A percentile compares a stretch with the other conserved stretches of the same genome.
Evolutionary conservation across 768 basidiomycete genomes (phyloP).

Genomic region (Tulasnella sp.): DNA sequence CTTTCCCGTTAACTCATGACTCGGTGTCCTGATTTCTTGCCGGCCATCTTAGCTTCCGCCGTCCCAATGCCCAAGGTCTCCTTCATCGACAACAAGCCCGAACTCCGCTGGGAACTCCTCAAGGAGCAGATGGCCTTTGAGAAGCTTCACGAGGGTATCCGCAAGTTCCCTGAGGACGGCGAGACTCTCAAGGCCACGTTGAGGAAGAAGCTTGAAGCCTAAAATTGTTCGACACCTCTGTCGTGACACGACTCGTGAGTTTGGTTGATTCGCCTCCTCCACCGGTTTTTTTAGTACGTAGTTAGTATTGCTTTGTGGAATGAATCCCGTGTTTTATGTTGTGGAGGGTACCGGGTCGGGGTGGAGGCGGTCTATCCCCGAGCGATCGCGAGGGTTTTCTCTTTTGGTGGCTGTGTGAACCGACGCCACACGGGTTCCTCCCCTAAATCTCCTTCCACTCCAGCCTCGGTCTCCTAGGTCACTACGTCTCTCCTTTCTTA

Average conservation of each 20-base stretch:
- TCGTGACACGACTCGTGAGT: no score
- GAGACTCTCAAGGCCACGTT: conserved; percentile 80
- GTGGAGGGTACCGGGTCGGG: no score
- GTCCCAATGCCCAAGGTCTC: conserved; percentile 70
- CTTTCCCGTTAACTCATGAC: background rate
- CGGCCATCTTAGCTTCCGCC: background rate
- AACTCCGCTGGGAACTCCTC: conserved; percentile 92
- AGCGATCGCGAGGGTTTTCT: background rate
- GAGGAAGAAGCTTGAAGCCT: conserved; percentile 47
- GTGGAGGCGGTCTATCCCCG: background rate
- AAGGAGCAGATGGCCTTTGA: conserved; percentile 98
- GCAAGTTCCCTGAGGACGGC: conserved; percentile 96
- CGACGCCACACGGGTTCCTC: background rate
- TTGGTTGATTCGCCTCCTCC: background rate
- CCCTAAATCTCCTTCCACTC: conserved; percentile 6
- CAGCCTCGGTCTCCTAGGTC: background rate
- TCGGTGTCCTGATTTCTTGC: no score
- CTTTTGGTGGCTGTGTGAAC: background rate
- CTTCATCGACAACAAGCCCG: conserved; percentile 87
- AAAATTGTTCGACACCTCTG: background rate
- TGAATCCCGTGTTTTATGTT: background rate
- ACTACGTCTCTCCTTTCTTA: conserved; percentile 5
- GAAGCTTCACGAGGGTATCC: conserved; percentile 97
- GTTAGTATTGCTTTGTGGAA: background rate
- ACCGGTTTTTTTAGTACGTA: background rate